Evolutionary conservation across 1,284 basidiomycete genomes (phyloP), one percentile per base, ranked within the genome.

Genomic region (Trichosporon inkin): DNA sequence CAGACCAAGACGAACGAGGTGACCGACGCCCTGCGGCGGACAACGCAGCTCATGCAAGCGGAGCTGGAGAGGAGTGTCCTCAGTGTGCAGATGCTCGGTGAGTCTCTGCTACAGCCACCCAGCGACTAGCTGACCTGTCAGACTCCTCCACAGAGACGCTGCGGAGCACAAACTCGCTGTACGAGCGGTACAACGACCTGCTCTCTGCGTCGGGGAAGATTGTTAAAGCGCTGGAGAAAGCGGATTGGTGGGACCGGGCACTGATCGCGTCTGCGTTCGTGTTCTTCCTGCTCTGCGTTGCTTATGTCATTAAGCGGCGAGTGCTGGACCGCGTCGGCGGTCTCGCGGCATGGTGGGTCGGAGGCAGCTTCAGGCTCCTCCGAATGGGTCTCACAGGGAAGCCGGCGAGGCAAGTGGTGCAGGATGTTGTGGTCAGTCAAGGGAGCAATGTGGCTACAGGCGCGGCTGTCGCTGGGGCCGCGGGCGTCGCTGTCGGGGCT

Each of bases 161-260:
- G 7, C 82, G 82, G 10, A 84, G 87, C 3, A 87, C 92, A 0
- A 88, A 88, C 0, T 78, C 83, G 10, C 84, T 87, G n/a, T 92
- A 96, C 71, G 88, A 91, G 70, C 82, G 82, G 13, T 86, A 96
- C 65, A 84, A 83, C 37, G 82, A 82, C 55, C 78, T 96, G 58
- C 85, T 96, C 72, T 80, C 82, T 54, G 86, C 88, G 24, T 93
- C 91, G 0, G 87, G 88, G 69, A 83, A 87, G 38, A 84, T 96
- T 62, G 86, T 96, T 65, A 88, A 87, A 16, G 86, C 87, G 0
- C 85, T 97, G 47, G 88, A 94, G 77, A 86, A 87, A 62, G 86
- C 91, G 6, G 92, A 96, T 80, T 88, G 89, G 85, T 81, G 93
- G n/a, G 92, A 97, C 80, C 87, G 92, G 7, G 75, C 93, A 36